phyloP scores from a whole-genome alignment of 495 filamentous ascomycete species.

The Lepidopterella palustris region DNA sequence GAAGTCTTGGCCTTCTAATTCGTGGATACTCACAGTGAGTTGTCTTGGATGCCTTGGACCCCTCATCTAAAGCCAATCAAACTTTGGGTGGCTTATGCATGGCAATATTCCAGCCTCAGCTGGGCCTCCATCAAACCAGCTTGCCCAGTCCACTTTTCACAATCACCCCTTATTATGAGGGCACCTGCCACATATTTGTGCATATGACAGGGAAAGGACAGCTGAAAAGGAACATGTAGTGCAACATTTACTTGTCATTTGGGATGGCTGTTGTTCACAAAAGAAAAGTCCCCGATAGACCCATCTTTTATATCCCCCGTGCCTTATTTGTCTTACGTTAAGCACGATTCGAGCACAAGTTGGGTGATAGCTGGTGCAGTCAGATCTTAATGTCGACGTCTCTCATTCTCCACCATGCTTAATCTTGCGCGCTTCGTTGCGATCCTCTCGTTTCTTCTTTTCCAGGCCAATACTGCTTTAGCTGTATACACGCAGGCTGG shows the following conservation, averaged over 20 bases:
- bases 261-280: no score
- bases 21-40: no score
- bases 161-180: background rate
- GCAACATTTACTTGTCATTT: no score
- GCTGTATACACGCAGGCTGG: background rate
- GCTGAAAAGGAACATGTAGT: no score
- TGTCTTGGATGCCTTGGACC: background rate
- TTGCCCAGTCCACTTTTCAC: background rate
- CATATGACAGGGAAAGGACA: no score
- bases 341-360: background rate
- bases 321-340: background rate
- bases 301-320: background rate
- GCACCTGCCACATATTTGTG: background rate
- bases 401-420: background rate
- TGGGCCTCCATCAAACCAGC: background rate
- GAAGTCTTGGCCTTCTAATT: no score
- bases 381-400: background rate
- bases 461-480: background rate
- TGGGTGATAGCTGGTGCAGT: background rate
- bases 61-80: background rate
- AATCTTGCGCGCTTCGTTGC: background rate
- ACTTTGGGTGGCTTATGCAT: background rate
- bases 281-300: no score
- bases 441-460: background rate
- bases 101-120: background rate